A percentile compares a stretch with the other conserved stretches of the same genome.
These are phyloP conservation scores for Carpinus fangiana DNA, from an alignment of 306 rosid genomes.

Conservation along the genomic window DNA sequence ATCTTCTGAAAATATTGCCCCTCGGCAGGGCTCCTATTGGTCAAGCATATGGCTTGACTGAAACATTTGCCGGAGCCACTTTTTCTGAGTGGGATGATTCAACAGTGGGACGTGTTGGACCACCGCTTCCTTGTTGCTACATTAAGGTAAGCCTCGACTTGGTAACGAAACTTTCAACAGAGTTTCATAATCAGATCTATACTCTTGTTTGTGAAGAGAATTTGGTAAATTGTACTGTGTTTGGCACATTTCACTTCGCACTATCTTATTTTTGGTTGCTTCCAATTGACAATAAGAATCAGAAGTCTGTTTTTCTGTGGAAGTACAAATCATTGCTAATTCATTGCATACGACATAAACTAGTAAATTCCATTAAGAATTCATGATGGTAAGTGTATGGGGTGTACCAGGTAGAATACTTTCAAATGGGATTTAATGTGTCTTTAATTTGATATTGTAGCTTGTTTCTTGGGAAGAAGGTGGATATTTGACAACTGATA, in stretches of 20 bases:
- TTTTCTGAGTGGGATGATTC: slow-evolving; percentile 84
- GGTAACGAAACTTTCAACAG: not conserved
- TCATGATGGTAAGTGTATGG: too few relatives aligned
- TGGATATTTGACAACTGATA: slow-evolving; percentile 74
- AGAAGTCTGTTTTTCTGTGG: not conserved
- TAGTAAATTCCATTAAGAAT: not conserved
- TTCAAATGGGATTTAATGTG: not conserved
- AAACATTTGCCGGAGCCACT: slow-evolving; percentile 96
- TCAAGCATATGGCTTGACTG: slow-evolving; percentile 96
- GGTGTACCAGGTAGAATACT: slow-evolving; percentile 7
- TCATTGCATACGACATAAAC: slow-evolving; percentile 1
- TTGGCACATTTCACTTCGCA: not conserved
- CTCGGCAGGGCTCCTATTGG: slow-evolving; percentile 81
- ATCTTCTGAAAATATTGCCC: slow-evolving; percentile 19
- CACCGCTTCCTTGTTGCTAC: slow-evolving; percentile 84
- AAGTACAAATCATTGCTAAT: not conserved
- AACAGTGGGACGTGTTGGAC: slow-evolving; percentile 93
- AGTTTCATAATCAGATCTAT: not conserved
- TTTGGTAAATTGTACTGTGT: not conserved
- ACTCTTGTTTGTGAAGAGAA: not conserved
- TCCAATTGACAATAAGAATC: not conserved
- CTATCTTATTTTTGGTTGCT: slow-evolving; percentile 1
- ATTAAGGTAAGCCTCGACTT: slow-evolving; percentile 52
- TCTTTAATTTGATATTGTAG: slow-evolving; percentile 47
- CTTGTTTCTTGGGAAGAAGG: slow-evolving; percentile 97